Conservation (phyloP, 345 rosid species). For the Hibiscus trionum region DNA sequence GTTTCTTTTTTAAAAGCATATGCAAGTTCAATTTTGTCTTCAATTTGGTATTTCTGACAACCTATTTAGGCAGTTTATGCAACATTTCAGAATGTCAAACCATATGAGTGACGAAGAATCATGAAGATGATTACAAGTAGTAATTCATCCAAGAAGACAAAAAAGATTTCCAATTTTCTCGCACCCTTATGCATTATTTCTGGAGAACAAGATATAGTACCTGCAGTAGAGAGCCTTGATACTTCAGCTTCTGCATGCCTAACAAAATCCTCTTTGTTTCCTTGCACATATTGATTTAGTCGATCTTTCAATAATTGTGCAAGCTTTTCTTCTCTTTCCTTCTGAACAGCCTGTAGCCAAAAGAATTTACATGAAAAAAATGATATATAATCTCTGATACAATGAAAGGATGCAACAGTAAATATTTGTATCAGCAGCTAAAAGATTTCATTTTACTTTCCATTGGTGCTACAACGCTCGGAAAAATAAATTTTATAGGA, state of each 20-base stretch:
- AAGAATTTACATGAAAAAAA: conserved; percentile 4
- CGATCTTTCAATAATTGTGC: conserved; percentile 61
- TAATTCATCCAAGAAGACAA: not conserved
- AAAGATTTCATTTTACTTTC: not conserved
- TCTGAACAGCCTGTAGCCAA: conserved; percentile 69
- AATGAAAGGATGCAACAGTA: not conserved
- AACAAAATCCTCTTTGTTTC: conserved; percentile 65
- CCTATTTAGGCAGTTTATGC: not conserved
- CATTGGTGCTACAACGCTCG: not conserved
- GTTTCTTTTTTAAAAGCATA: not conserved
- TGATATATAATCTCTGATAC: not conserved
- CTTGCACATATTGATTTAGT: conserved; percentile 66
- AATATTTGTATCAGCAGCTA: not conserved
- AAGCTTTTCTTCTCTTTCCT: conserved; percentile 95
- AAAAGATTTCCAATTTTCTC: not conserved
- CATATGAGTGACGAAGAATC: not conserved
- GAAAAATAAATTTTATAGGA: not conserved
- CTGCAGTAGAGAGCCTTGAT: conserved; percentile 76
- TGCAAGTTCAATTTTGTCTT: not conserved
- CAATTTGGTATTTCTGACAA: not conserved
- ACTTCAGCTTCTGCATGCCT: conserved; percentile 77
- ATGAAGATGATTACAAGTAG: not conserved
- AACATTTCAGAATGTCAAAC: not conserved
- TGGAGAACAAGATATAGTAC: conserved; percentile 25
- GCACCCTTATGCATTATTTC: not conserved